Evolutionary conservation across 345 rosid species (phyloP).

Genomic region (Populus euphratica): DNA sequence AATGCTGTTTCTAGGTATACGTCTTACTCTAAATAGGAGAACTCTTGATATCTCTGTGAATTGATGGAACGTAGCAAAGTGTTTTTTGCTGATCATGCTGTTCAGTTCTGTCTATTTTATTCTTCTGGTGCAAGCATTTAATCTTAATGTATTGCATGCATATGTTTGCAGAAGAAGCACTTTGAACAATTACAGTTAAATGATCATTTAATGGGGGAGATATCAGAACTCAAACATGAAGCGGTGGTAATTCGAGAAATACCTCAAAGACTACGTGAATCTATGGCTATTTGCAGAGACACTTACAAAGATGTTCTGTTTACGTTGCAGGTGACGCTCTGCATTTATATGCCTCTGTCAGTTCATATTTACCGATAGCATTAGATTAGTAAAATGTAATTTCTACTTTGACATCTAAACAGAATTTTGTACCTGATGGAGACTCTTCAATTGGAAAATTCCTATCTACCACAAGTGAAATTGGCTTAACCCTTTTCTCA

Average conservation of each 20-base stretch:
- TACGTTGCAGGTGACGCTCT: slow-evolving; percentile 52
- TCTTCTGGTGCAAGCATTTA: neutral
- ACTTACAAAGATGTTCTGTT: slow-evolving; percentile 44
- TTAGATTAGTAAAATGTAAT: slow-evolving; percentile 3
- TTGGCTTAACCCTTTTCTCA: slow-evolving; percentile 53
- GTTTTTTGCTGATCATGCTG: no score
- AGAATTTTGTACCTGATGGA: slow-evolving; percentile 49
- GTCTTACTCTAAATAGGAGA: neutral
- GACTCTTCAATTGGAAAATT: slow-evolving; percentile 50
- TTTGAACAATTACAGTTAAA: slow-evolving; percentile 50
- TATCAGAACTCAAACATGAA: slow-evolving; percentile 61
- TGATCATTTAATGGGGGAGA: slow-evolving; percentile 50
- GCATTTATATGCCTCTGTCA: neutral
- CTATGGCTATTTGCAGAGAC: slow-evolving; percentile 51
- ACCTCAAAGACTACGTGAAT: slow-evolving; percentile 46
- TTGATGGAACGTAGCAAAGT: no score
- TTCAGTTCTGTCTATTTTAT: no score
- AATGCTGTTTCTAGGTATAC: neutral
- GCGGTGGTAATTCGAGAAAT: slow-evolving; percentile 33
- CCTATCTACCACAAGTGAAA: slow-evolving; percentile 47
- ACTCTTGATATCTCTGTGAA: neutral
- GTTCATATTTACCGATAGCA: neutral
- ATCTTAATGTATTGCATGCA: slow-evolving; percentile 12
- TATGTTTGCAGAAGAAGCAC: slow-evolving; percentile 52
- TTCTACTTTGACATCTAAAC: slow-evolving; percentile 20